Conservation (phyloP, 1,139 yeast species). For the Hansenula anomala region DNA sequence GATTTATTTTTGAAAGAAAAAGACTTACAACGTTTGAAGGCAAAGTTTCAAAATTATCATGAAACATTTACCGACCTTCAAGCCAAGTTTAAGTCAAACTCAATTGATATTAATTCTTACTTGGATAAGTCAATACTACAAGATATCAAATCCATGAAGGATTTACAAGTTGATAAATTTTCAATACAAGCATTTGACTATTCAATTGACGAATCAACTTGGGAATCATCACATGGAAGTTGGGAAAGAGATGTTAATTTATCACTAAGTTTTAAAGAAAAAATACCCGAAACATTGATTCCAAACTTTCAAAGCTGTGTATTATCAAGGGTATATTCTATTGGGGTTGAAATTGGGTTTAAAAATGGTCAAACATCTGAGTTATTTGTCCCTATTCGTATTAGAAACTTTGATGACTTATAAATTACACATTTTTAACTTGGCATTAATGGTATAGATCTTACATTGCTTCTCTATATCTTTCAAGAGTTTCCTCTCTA, state of each 20-base stretch:
- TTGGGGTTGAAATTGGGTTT: conserved; percentile 28
- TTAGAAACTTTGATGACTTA: conserved; percentile 7
- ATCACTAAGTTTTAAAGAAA: too few relatives aligned
- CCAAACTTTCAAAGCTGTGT: conserved; percentile 49
- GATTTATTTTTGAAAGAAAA: conserved; percentile 15
- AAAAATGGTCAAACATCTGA: conserved; percentile 24
- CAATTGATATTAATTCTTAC: conserved; percentile 6
- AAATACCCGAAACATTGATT: conserved; percentile 1
- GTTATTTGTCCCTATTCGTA: conserved; percentile 31
- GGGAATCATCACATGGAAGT: too few relatives aligned
- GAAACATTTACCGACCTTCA: conserved; percentile 3
- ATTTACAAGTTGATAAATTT: conserved; percentile 11
- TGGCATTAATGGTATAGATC: too few relatives aligned
- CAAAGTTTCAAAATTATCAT: conserved; percentile 9
- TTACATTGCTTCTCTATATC: conserved; percentile 31
- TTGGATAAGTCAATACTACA: conserved; percentile 8
- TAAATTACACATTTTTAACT: too few relatives aligned
- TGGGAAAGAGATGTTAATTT: too few relatives aligned
- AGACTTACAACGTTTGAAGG: conserved; percentile 6
- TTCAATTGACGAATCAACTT: neutral
- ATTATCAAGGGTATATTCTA: conserved; percentile 46
- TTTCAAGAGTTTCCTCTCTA: conserved; percentile 34
- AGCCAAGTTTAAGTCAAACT: conserved; percentile 5
- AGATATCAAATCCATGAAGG: conserved; percentile 19
- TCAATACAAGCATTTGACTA: conserved; percentile 8